phyloP scores from a whole-genome alignment of 106 monocot species.

The Gastrodia elata region DNA sequence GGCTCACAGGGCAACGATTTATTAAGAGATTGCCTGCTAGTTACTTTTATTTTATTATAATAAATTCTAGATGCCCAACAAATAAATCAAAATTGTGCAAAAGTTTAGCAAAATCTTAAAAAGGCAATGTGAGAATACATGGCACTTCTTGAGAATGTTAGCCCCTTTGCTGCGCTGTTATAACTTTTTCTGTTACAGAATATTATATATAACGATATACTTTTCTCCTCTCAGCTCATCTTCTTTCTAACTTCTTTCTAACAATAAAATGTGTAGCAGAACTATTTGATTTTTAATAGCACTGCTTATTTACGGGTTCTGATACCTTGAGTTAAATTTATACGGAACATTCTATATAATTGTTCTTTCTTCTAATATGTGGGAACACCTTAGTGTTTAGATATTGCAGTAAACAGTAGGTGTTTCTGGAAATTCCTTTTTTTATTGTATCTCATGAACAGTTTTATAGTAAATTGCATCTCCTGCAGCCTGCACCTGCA shows the following conservation, averaged over 20 bases:
- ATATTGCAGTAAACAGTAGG: background rate
- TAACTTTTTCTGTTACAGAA: too few species aligned
- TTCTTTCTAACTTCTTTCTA: too few species aligned
- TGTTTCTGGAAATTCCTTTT: background rate
- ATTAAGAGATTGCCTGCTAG: too few species aligned
- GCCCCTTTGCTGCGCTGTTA: too few species aligned
- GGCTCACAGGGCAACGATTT: background rate
- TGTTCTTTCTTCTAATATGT: background rate
- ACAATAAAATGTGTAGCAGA: too few species aligned
- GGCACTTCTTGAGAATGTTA: too few species aligned
- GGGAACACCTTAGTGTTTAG: background rate
- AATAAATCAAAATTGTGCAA: too few species aligned
- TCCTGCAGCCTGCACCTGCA: slow-evolving; percentile 59
- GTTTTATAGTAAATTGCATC: slow-evolving; percentile 8
- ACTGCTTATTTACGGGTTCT: background rate
- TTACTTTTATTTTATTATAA: background rate
- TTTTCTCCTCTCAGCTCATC: too few species aligned
- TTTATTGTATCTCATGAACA: background rate
- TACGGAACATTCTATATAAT: background rate
- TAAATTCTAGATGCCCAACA: too few species aligned
- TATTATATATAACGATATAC: too few species aligned
- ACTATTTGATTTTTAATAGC: background rate
- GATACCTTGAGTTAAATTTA: background rate
- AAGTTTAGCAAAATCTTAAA: too few species aligned
- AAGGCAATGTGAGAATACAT: too few species aligned